Evolutionary conservation across 441 rosid genomes (phyloP), one percentile per base, ranked within the genome.

Genomic region (Raphanus hybrid): DNA sequence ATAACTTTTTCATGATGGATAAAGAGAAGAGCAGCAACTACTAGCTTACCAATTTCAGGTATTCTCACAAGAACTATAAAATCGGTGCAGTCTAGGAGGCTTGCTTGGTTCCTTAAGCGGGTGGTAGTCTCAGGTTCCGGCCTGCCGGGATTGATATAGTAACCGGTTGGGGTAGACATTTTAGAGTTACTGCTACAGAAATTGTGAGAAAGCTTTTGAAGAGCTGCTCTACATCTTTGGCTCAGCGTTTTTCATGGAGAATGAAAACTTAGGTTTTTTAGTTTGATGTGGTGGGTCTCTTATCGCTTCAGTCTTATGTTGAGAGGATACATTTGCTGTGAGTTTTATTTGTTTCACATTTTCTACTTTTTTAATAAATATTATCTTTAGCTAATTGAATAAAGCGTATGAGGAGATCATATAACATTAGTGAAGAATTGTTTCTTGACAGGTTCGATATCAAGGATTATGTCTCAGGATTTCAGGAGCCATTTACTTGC

Each of bases 141-240:
- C 63, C 98, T 2, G 80, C 83, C 64, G 84, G 97, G 64, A 92
- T 92, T 27, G 98, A 92, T 83, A 94, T 93, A 81, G 92, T 93
- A 64, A 93, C 97, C 14, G 98, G 97, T 29, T 94, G 96, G 97
- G 95, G 97, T 8, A 81, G 94, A 60, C 89, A 91, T 35, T 92
- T 97, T 85, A 85, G 90, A 84, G 97, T 90, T 69, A 94, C 91
- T 0, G 93, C 97, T 54, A 71, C 93, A 61, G 89, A 97, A 62
- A 78, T 93, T 59, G 98, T 92, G 77, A 81, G 93, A 80, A 86
- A 60, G 87, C 94, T 15, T 90, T 90, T 45, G 23, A 86, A 74
- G 97, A 92, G 65, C 87, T 94, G 79, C 90, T 92, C 34, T 73
- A 83, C 79, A 82, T 89, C 41, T 92, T 92, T 78, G 86, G 92